A percentile compares a stretch with the other conserved stretches of the same genome.
Conservation (phyloP, 2,329 filamentous ascomycete genomes). For the Cladophialophora yegresii region DNA sequence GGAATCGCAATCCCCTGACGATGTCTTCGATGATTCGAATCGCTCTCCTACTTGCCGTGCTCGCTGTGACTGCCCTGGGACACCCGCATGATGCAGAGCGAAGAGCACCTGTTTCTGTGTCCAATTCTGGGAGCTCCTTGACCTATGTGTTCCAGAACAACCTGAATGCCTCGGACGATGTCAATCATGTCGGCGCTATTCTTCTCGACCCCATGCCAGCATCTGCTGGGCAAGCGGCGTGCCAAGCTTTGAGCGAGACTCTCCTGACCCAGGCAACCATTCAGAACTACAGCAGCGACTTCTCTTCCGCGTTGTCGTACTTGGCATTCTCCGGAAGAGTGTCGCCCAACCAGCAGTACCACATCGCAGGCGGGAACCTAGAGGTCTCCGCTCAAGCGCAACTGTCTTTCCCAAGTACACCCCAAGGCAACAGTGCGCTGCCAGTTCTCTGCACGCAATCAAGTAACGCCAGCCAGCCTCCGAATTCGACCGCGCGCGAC, state of each 20-base stretch:
- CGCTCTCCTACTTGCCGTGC: conserved; percentile 13
- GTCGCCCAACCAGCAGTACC: conserved; percentile 45
- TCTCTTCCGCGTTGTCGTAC: conserved; percentile 51
- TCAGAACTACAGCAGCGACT: conserved; percentile 49
- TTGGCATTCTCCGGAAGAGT: conserved; percentile 47
- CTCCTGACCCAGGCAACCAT: conserved; percentile 49
- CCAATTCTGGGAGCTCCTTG: conserved; percentile 49
- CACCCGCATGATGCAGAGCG: conserved; percentile 13
- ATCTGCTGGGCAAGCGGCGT: conserved; percentile 48
- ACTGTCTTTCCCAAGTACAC: conserved; percentile 42
- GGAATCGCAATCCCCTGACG: conserved; percentile 9
- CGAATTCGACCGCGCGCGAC: conserved; percentile 40
- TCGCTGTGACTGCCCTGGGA: neutral
- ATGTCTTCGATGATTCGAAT: conserved; percentile 20
- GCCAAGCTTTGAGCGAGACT: conserved; percentile 51
- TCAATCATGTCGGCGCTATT: conserved; percentile 56
- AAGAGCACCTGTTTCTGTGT: conserved; percentile 15
- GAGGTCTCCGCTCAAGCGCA: conserved; percentile 39
- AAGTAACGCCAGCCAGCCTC: conserved; percentile 40
- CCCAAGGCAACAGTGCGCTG: conserved; percentile 40
- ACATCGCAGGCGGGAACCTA: conserved; percentile 48
- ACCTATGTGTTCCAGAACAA: conserved; percentile 59
- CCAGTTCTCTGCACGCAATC: conserved; percentile 58
- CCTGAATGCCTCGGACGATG: conserved; percentile 56
- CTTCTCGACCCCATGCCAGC: conserved; percentile 50